phyloP scores from a whole-genome alignment of 2,329 filamentous ascomycete species.

The Pseudogymnoascus sp. region DNA sequence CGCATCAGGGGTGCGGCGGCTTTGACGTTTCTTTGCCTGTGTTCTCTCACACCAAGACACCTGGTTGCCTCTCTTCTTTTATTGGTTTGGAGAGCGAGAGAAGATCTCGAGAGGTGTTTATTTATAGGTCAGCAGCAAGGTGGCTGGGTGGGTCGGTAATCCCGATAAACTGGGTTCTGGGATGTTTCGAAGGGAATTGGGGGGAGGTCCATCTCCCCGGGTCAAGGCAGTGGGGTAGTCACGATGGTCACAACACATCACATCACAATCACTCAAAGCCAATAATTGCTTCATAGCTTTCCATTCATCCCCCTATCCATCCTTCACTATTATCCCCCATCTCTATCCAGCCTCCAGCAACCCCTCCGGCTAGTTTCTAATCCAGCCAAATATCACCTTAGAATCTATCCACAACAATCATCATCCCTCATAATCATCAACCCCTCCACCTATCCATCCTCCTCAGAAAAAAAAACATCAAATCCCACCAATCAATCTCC shows the following conservation, averaged over 20 bases:
- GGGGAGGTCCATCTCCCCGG: background rate
- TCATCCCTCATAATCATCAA: constrained; percentile 3
- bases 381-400: background rate
- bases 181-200: background rate
- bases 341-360: background rate
- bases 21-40: too few relatives aligned
- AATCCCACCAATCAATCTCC: background rate
- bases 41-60: too few relatives aligned
- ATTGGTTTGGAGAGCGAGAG: too few relatives aligned
- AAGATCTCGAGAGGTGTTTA: background rate
- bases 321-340: background rate
- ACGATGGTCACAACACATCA: background rate
- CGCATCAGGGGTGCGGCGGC: too few relatives aligned
- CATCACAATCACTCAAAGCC: background rate
- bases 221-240: too few relatives aligned
- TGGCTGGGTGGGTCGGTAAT: background rate
- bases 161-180: background rate
- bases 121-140: background rate
- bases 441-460: background rate
- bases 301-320: background rate
- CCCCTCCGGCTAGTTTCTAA: background rate
- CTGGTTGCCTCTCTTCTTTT: too few relatives aligned
- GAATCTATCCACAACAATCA: background rate
- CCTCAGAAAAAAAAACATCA: background rate
- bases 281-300: background rate